Evolutionary conservation across 1,284 basidiomycete genomes (phyloP).

Genomic region (Waitea zeae): DNA sequence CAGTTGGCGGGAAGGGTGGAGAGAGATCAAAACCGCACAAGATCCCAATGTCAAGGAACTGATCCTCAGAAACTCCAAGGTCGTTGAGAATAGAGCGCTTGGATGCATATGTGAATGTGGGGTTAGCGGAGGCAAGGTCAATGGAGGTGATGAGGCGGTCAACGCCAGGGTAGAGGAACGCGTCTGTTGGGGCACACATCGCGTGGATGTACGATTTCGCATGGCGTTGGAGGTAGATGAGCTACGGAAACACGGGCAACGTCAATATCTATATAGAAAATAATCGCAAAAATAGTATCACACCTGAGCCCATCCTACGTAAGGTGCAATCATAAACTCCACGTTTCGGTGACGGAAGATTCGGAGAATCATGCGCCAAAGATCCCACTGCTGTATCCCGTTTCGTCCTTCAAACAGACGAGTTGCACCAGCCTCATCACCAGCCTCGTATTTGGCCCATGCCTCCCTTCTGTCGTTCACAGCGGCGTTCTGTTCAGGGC

Average conservation of each 20-base stretch:
- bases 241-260: conserved; percentile 22
- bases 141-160: conserved; percentile 86
- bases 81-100: conserved; percentile 69
- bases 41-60: conserved; percentile 89
- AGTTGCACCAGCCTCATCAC: conserved; percentile 75
- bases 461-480: conserved; percentile 66
- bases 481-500: conserved; percentile 49
- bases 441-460: conserved; percentile 82
- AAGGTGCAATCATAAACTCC: conserved; percentile 93
- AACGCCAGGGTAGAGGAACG: conserved; percentile 78
- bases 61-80: conserved; percentile 69
- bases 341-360: conserved; percentile 92
- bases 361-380: conserved; percentile 83
- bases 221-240: conserved; percentile 90
- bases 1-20: conserved; percentile 73
- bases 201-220: conserved; percentile 90
- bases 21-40: conserved; percentile 84
- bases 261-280: conserved; percentile 5
- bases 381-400: conserved; percentile 63
- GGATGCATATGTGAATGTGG: conserved; percentile 74
- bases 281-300: conserved; percentile 12
- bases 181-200: conserved; percentile 82
- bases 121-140: conserved; percentile 47
- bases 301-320: conserved; percentile 89
- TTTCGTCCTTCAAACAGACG: conserved; percentile 65